Conservation (phyloP, 1,284 basidiomycete genomes). For the Blastosporella zonata region DNA sequence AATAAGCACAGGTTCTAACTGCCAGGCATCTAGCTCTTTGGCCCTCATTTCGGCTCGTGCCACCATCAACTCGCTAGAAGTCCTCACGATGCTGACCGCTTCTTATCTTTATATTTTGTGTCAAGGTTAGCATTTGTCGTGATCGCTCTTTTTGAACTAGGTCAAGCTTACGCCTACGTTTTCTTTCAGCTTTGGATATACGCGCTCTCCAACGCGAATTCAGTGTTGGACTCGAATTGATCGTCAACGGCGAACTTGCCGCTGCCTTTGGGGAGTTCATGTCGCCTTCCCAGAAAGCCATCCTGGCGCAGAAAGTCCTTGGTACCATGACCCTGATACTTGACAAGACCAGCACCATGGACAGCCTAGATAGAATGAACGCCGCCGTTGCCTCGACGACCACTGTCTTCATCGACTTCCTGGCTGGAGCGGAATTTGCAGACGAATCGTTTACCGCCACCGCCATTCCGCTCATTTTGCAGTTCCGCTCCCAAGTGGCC, state of each 20-base stretch:
- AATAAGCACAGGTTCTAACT: conserved; percentile 6
- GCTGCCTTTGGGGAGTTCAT: conserved; percentile 43
- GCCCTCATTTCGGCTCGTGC: conserved; percentile 79
- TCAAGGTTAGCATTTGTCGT: conserved; percentile 56
- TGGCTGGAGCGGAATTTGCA: conserved; percentile 30
- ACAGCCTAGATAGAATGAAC: conserved; percentile 64
- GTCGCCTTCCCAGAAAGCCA: conserved; percentile 29
- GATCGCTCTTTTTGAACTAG: background rate
- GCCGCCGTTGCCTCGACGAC: conserved; percentile 58
- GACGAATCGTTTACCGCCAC: conserved; percentile 23
- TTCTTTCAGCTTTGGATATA: conserved; percentile 60
- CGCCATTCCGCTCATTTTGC: conserved; percentile 37
- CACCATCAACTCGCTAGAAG: conserved; percentile 73
- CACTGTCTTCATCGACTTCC: conserved; percentile 56
- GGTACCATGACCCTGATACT: conserved; percentile 48
- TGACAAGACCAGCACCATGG: conserved; percentile 71
- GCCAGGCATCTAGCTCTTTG: conserved; percentile 52
- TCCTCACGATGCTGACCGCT: conserved; percentile 69
- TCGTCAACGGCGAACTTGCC: conserved; percentile 50
- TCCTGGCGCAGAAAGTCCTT: conserved; percentile 34
- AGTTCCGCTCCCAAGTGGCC: conserved; percentile 52
- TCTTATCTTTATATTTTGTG: conserved; percentile 77
- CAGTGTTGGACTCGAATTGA: conserved; percentile 40
- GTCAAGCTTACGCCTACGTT: background rate
- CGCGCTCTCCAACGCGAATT: conserved; percentile 70